Percentiles rank a stretch among this genome's conserved stretches.
phyloP scores from a whole-genome alignment of 495 filamentous ascomycete species.

The Daldinia decipiens region DNA sequence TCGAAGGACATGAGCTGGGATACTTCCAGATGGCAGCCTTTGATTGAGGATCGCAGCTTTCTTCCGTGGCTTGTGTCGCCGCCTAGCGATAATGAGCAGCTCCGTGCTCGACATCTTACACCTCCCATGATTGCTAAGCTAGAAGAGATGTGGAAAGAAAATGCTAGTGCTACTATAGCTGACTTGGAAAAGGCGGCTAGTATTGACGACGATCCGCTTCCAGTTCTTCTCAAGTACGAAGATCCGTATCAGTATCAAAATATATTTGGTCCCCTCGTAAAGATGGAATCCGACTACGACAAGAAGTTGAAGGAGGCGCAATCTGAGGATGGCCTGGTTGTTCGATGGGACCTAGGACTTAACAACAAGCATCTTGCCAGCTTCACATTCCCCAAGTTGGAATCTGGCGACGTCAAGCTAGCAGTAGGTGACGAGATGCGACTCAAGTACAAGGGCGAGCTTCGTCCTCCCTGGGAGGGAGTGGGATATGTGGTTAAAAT shows the following conservation, averaged over 20 bases:
- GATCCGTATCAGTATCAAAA: constrained; percentile 99
- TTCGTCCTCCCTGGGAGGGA: constrained; percentile 95
- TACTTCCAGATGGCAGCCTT: constrained; percentile 94
- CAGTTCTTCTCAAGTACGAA: constrained; percentile 93
- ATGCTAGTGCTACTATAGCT: constrained; percentile 84
- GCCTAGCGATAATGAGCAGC: constrained; percentile 93
- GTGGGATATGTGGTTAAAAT: constrained; percentile 99
- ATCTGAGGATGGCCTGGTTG: constrained; percentile 91
- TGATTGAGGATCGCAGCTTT: constrained; percentile 97
- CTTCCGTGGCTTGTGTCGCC: constrained; percentile 90
- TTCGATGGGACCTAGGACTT: constrained; percentile 94
- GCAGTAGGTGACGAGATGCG: constrained; percentile 99
- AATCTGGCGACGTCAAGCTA: constrained; percentile 97
- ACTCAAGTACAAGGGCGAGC: constrained; percentile 92
- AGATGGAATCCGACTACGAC: constrained; percentile 99
- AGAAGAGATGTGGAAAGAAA: constrained; percentile 99
- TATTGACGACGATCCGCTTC: constrained; percentile 93
- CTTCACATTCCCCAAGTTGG: constrained; percentile 95
- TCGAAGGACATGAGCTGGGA: constrained; percentile 99
- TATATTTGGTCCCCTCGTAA: constrained; percentile 96
- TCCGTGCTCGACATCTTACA: constrained; percentile 91
- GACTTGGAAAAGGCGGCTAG: constrained; percentile 94
- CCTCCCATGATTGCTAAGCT: constrained; percentile 96
- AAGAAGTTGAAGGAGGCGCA: constrained; percentile 98
- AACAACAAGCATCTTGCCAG: constrained; percentile 98